Evolutionary conservation across 140 eudicot species (phyloP), one percentile per base, ranked within the genome.

Genomic region (Oenanthe javanica): DNA sequence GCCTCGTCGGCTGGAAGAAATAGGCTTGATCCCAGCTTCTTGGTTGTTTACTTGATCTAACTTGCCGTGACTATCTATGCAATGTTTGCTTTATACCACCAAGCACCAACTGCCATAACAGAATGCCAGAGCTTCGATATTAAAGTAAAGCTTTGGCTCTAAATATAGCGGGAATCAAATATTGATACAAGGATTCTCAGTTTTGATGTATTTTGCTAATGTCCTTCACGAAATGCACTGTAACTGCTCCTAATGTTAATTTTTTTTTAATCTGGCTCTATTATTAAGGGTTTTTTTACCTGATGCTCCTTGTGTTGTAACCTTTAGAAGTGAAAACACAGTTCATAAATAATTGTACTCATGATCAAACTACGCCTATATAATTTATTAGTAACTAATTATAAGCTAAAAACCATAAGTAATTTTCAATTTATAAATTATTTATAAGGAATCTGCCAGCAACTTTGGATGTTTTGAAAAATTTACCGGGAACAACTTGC

Each of bases 1-100:
- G 79, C 16, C 64, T 85, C n/a, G 79, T 81, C 4, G 7, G 23
- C 12, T 21, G 31, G 67, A 59, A 59, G 67, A 21, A 27, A 59
- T 7, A 7, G 31, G 67, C 67, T 21, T 59, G 31, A 21, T 21
- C 67, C 67, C 67, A 59, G 27, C 67, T 59, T 59, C 67, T 59
- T 21, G 67, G 25, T 55, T 19, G 64, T 55, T 55, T 16, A 23
- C 67, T 59, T 59, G 67, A 8, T 59, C 64, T 55, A 55, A 55
- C 64, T 55, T 55, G n/a, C 8, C 31, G 67, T 59, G 31, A 21
- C 67, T 21, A 19, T 36, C 40, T 36, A 36, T 36, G 31, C 31
- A 6, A 59, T 59, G 31, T 59, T 21, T 59, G 67, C 67, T 59
- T 59, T 3, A 59, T 49, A 19, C 12, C 19, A 21, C 31, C 0